phyloP scores from a whole-genome alignment of 768 basidiomycete species.

The Psilocybe tampanensis region DNA sequence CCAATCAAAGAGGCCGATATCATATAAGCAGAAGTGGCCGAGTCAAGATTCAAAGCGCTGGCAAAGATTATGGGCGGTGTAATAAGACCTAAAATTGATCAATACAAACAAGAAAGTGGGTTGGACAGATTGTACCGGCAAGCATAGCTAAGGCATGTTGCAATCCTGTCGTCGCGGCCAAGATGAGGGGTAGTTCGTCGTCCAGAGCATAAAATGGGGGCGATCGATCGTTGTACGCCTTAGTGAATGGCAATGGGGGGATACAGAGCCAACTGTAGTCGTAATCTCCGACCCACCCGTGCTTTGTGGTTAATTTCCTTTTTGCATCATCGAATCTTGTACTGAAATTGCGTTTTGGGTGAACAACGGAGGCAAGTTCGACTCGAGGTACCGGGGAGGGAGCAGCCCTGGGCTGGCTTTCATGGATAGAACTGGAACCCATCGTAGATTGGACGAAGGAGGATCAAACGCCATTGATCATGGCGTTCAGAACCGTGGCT shows the following conservation, averaged over 20 bases:
- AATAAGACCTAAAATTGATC: conserved; percentile 42
- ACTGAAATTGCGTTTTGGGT: not conserved
- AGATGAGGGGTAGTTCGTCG: conserved; percentile 68
- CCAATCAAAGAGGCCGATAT: conserved; percentile 78
- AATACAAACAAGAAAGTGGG: not conserved
- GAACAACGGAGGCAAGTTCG: not conserved
- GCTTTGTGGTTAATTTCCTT: not conserved
- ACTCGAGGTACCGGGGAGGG: not conserved
- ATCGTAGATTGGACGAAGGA: conserved; percentile 6
- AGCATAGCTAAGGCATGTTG: conserved; percentile 82
- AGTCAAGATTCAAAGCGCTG: conserved; percentile 56
- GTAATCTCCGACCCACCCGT: conserved; percentile 14
- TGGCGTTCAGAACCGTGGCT: not conserved
- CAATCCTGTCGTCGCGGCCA: conserved; percentile 71
- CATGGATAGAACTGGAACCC: conserved; percentile 1
- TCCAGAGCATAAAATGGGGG: conserved; percentile 80
- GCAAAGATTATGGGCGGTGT: conserved; percentile 83
- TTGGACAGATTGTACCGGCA: conserved; percentile 42
- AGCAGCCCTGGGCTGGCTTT: conserved; percentile 1
- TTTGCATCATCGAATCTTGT: not conserved
- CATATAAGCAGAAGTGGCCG: conserved; percentile 67
- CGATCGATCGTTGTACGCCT: conserved; percentile 29
- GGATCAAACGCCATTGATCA: not conserved
- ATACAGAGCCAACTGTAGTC: conserved; percentile 51
- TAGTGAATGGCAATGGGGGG: conserved; percentile 62